phyloP scores from a whole-genome alignment of 2,329 filamentous ascomycete genomes.

The Phyllosticta citriasiana region DNA sequence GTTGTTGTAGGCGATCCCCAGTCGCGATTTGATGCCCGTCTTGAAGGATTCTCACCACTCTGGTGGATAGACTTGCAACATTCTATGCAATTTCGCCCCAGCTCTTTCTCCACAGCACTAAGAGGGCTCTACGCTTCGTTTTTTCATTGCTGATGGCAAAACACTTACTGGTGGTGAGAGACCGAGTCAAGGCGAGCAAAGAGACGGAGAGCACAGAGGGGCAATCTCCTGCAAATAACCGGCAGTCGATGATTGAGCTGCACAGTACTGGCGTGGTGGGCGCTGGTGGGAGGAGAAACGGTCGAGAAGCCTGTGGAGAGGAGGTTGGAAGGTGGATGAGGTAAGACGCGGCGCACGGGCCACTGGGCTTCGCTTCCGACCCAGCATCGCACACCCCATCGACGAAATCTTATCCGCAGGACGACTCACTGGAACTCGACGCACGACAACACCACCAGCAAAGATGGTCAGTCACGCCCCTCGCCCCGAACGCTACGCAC shows the following conservation, averaged over 20 bases:
- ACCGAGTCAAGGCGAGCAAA: background rate
- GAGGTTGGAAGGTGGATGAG: background rate
- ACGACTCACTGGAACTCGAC: slow-evolving; percentile 9
- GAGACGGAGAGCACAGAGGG: background rate
- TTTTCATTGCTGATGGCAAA: background rate
- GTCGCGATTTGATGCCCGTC: background rate
- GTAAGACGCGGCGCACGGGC: background rate
- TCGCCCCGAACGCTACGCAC: background rate
- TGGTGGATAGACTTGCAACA: background rate
- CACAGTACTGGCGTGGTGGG: background rate
- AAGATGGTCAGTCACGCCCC: slow-evolving; percentile 10
- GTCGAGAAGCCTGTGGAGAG: background rate
- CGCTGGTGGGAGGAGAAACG: background rate
- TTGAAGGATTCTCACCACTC: background rate
- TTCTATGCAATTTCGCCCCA: background rate
- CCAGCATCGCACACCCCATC: slow-evolving; percentile 1
- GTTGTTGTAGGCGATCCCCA: background rate
- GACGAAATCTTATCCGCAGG: slow-evolving; percentile 10
- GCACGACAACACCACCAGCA: slow-evolving; percentile 11
- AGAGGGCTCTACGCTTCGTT: background rate
- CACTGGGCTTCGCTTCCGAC: background rate
- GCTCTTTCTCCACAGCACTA: background rate
- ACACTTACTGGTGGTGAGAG: background rate
- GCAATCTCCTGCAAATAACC: background rate
- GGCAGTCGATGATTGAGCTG: background rate